Conservation (phyloP, 176 grass and related monocot species). For the Avena insularis region DNA sequence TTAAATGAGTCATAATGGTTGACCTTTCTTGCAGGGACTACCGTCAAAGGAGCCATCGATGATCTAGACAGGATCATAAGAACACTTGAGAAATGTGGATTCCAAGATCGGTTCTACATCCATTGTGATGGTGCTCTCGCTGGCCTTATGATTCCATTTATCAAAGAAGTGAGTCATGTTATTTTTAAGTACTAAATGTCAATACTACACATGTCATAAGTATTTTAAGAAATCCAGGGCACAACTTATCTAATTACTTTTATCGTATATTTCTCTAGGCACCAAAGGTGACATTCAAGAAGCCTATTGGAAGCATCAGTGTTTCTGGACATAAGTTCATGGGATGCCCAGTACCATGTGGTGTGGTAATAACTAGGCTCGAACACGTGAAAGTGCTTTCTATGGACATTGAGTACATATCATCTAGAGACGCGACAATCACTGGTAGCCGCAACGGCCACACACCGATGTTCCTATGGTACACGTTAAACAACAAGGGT, state of each 20-base stretch:
- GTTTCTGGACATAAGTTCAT: conserved; percentile 59
- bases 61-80: too few relatives aligned
- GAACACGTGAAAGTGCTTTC: conserved; percentile 1
- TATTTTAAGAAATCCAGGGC: background rate
- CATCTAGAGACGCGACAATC: background rate
- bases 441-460: background rate
- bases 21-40: too few relatives aligned
- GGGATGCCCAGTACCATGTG: conserved; percentile 46
- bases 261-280: conserved; percentile 11
- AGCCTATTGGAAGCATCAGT: conserved; percentile 48
- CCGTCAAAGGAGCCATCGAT: conserved; percentile 33
- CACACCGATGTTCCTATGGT: background rate
- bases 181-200: too few relatives aligned
- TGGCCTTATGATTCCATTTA: conserved; percentile 54
- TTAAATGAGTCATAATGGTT: too few relatives aligned
- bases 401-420: background rate
- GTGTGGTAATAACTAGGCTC: conserved; percentile 42
- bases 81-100: conserved; percentile 44
- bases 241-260: background rate
- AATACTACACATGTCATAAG: too few relatives aligned
- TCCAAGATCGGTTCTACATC: conserved; percentile 46
- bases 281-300: conserved; percentile 50
- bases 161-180: conserved; percentile 35
- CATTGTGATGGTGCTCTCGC: conserved; percentile 56
- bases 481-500: background rate